Base-by-base conservation (phyloP, 2,329 filamentous ascomycete genomes). In the Nothomitra cinnamomea region DNA sequence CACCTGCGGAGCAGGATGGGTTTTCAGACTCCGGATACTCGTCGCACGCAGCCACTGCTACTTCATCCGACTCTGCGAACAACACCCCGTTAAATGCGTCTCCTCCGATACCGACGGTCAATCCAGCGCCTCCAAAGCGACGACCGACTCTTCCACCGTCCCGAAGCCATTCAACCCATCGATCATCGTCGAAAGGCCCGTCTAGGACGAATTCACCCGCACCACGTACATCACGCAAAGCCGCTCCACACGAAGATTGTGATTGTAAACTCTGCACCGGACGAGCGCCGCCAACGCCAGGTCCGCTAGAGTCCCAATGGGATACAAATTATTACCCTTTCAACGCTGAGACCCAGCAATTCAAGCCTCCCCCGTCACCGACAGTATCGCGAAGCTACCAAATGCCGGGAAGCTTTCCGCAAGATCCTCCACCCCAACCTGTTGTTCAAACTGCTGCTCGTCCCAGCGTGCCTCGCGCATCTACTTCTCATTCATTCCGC, bases 11-110 rank as follows among this genome's bases (percentile, higher is more conserved):
- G 17, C 40, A 47, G 32, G 52, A 53, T 12, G 52, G 40, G 25
- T 42, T 47, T 21, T 53, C 52, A n/a, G 52, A 53, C 32, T 53
- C 52, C 3, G 52, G 52, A 28, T 53, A 53, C 52, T 53, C 52
- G 4, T 53, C 52, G 38, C 52, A 53, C 17, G 38, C 38, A 10
- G 21, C 52, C 17, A 47, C 41, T 1, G 41, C 38, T 12, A 42
- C 52, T 28, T 42, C 38, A n/a, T 47, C 52, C 3, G 32, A 42
- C 12, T 53, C 52, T n/a, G 12, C 28, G 15, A 24, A 24, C 17
- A 24, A 32, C 17, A 22, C 19, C 6, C 52, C 52, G 12, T 48
- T 25, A 5, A 43, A 24, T 17, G 38, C 25, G 13, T 47, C 38
- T 15, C 52, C 52, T 4, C 42, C 52, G 17, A 24, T 32, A n/a